Conservation (phyloP, 768 basidiomycete genomes). For the Lentinula lateritia region DNA sequence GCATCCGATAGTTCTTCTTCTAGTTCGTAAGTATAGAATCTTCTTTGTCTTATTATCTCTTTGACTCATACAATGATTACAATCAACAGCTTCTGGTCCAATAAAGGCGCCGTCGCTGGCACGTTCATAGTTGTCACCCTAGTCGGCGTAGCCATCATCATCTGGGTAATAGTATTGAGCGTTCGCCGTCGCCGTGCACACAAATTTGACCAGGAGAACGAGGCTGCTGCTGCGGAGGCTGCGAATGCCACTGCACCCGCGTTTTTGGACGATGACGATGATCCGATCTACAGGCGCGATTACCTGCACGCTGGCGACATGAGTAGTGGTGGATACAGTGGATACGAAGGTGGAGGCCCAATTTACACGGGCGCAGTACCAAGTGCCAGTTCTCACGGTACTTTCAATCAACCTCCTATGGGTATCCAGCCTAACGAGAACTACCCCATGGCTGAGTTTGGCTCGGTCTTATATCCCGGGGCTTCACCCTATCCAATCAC, state of each 20-base stretch:
- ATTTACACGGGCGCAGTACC: neutral
- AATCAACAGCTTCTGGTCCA: constrained; percentile 30
- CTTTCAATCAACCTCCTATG: neutral
- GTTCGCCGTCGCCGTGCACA: neutral
- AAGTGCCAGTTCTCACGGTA: constrained; percentile 3
- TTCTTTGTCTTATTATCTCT: neutral
- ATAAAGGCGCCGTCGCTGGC: constrained; percentile 34
- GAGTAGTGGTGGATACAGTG: neutral
- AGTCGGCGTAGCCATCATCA: constrained; percentile 21
- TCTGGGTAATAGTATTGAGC: constrained; percentile 4
- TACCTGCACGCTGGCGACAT: neutral
- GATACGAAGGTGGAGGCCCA: neutral
- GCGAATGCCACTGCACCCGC: neutral
- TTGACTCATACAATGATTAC: neutral
- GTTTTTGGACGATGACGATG: constrained; percentile 4
- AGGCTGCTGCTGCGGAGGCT: constrained; percentile 2
- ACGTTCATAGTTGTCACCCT: constrained; percentile 33
- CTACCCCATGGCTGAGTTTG: constrained; percentile 2
- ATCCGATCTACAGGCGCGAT: neutral
- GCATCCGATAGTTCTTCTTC: neutral
- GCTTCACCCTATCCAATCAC: neutral
- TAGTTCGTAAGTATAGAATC: neutral
- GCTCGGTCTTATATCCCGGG: neutral
- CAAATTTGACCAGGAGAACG: neutral
- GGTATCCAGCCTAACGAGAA: neutral